Evolutionary conservation across 768 basidiomycete genomes (phyloP).

Genomic region (Baorangia bicolor): DNA sequence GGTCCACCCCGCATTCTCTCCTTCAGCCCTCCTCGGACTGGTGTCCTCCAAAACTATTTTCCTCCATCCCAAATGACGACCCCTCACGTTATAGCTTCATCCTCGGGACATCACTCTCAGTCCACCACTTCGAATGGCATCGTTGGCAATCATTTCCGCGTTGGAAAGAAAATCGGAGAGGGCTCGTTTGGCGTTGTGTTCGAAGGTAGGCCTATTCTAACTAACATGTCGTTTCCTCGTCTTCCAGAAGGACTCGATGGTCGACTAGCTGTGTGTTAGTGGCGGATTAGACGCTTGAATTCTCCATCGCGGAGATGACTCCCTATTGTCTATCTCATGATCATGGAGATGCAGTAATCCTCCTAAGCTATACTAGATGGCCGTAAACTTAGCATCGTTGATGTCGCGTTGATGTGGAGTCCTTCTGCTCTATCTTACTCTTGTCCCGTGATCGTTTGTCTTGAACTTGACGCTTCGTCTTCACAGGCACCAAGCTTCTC

Average conservation of each 20-base stretch:
- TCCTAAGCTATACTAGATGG: slow-evolving; percentile 4
- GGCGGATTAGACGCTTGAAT: slow-evolving; percentile 14
- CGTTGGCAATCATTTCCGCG: slow-evolving; percentile 78
- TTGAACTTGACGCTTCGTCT: slow-evolving; percentile 16
- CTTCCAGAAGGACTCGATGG: slow-evolving; percentile 1
- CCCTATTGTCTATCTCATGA: slow-evolving; percentile 3
- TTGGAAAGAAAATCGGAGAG: slow-evolving; percentile 99
- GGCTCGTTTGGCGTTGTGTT: slow-evolving; percentile 99
- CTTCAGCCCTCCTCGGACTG: slow-evolving; percentile 30
- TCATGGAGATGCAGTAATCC: slow-evolving; percentile 4
- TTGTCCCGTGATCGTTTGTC: neutral
- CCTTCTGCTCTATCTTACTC: neutral
- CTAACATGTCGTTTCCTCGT: neutral
- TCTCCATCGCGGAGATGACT: slow-evolving; percentile 1
- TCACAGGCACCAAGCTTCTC: slow-evolving; percentile 77
- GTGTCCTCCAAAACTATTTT: slow-evolving; percentile 17
- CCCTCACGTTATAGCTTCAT: slow-evolving; percentile 81
- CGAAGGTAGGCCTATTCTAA: slow-evolving; percentile 62
- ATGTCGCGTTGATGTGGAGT: slow-evolving; percentile 8
- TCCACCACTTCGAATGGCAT: slow-evolving; percentile 66
- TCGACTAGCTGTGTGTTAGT: neutral
- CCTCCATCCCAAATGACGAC: slow-evolving; percentile 56
- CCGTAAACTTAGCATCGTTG: neutral
- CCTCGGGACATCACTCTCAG: slow-evolving; percentile 65
- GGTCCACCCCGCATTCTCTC: slow-evolving; percentile 22